Evolutionary conservation across 1,284 basidiomycete species (phyloP), one percentile per base, ranked within the genome.

Genomic region (Mycocalia duriaeana): DNA sequence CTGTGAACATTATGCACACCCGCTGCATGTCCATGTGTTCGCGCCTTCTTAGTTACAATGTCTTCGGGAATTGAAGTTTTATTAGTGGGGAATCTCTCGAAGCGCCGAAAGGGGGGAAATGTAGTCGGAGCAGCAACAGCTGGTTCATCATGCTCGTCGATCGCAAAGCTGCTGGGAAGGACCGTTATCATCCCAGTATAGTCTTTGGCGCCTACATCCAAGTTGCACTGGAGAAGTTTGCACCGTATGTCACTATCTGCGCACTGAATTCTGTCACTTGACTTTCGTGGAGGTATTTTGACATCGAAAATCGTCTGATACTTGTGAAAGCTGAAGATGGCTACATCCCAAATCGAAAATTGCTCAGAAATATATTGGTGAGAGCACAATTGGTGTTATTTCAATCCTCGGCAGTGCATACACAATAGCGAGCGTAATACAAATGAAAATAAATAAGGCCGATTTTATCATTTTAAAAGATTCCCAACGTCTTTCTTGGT

Each of bases 81-180:
- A 39, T 25, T 24, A 72, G 73, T 89, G 49, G 82, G 81, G 2
- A 72, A 84, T 57, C 71, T 90, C 14, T 90, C 86, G 87, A 77
- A 87, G 57, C 84, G 79, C 1, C 80, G 79, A 3, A 73, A 77
- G 47, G 70, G 66, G 8, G 62, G 64, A 28, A 75, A 77, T 42
- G 79, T 75, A 0, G 72, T 84, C 39, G 83, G 83, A 18, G 86
- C 85, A 0, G 82, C 85, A 2, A 88, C 85, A 8, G 84, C 85
- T 8, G 87, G 87, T 8, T 85, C 82, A 1, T 89, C 65, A 82
- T 85, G 79, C 78, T 88, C 13, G 84, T 80, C 13, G 85, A 68
- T 47, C 73, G 79, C 56, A 85, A 84, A 64, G 74, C 72, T 1
- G 74, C 73, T 13, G 86, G 84, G 36, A 85, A 85, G 62, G 72